Conservation (phyloP, 208 protist species). For the Leishmania arabica region DNA sequence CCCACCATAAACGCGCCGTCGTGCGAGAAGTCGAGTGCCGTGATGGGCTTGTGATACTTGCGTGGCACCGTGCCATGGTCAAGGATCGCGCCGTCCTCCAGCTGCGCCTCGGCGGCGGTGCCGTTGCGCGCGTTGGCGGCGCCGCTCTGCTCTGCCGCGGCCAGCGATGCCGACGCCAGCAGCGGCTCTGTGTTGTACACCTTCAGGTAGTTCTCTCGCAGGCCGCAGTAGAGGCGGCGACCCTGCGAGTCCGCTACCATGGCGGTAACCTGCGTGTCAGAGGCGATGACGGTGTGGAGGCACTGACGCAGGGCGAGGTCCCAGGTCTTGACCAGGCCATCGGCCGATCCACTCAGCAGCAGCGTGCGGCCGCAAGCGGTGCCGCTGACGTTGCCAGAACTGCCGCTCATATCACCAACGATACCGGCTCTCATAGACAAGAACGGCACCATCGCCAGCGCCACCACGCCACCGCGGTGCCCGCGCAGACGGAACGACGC, state of each 20-base stretch:
- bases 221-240: slow-evolving; percentile 77
- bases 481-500: slow-evolving; percentile 80
- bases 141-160: slow-evolving; percentile 1
- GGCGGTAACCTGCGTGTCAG: slow-evolving; percentile 80
- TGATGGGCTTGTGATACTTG: slow-evolving; percentile 84
- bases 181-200: slow-evolving; percentile 83
- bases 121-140: neutral
- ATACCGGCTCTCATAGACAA: neutral
- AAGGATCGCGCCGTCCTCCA: slow-evolving; percentile 26
- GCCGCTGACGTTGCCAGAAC: neutral
- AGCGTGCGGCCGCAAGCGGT: slow-evolving; percentile 27
- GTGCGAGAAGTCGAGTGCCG: slow-evolving; percentile 63
- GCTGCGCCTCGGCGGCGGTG: neutral
- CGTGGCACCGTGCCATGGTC: slow-evolving; percentile 79
- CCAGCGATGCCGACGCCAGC: slow-evolving; percentile 5
- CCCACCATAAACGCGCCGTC: slow-evolving; percentile 75
- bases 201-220: slow-evolving; percentile 85
- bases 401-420: neutral
- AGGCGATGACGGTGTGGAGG: slow-evolving; percentile 85
- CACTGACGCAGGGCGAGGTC: slow-evolving; percentile 81
- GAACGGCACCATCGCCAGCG: slow-evolving; percentile 58
- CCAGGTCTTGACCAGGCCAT: slow-evolving; percentile 92
- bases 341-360: slow-evolving; percentile 76
- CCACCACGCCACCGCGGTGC: slow-evolving; percentile 83
- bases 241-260: slow-evolving; percentile 66